Evolutionary conservation across 1,139 yeast genomes (phyloP), one percentile per base, ranked within the genome.

Genomic region (Eremothecium coryli): DNA sequence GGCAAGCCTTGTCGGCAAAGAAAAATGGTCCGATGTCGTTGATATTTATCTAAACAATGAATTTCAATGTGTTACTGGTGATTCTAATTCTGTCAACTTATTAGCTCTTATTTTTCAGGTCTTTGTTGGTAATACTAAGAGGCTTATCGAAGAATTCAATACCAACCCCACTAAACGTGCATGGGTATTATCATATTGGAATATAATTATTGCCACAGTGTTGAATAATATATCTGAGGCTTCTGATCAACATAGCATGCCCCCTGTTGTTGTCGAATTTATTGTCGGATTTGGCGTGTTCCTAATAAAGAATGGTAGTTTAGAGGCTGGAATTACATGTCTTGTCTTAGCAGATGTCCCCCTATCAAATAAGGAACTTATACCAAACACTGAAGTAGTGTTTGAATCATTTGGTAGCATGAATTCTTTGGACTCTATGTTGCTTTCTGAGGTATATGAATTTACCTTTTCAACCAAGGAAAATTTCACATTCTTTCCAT

Each of bases 51-150:
- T 73, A 5, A 50, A 59, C 2, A 58, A 62, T 20, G 74, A 68
- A 28, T 62, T 72, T 26, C 55, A 46, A 16, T 37, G 48, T 4
- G 40, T 52, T 60, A 68, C 30, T 50, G 67, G 65, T 20, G 65
- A 62, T 35, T 62, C 65, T 26, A 70, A 67, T 20, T 43, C 48
- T 27, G 41, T 47, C 2, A 44, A 48, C 31, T 34, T 55, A 11
- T 64, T 82, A 62, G 79, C 84, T 1, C 55, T 76, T 15, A 58
- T 80, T 27, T 71, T 82, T 51, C 73, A 80, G 46, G 70, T 77
- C 1, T 68, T 77, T 43, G 70, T 77, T 9, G 93, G 93, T 2
- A 75, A 76, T 41, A 67, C 72, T 2, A 66, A 65, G 27, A 65
- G 66, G 24, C 73, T 75, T 1, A 65, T 82, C 31, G 62, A 64